These are phyloP conservation scores for Fusarium multiceps DNA, from an alignment of 2,329 filamentous ascomycete species.

Conservation along the genomic window DNA sequence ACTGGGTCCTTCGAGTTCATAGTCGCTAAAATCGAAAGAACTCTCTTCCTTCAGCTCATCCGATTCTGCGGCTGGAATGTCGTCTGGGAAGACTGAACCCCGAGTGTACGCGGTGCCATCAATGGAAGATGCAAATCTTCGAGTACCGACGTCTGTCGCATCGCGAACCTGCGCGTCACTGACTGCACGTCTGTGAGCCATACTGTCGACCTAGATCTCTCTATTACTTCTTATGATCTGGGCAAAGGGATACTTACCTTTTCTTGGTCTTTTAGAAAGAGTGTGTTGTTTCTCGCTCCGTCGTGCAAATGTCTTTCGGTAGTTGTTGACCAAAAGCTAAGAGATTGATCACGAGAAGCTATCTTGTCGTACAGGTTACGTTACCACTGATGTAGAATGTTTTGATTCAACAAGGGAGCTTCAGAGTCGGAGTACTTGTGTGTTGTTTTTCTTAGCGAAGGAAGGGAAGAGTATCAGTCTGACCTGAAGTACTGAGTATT, in stretches of 20 bases:
- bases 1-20: conserved; percentile 17
- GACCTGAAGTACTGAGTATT: neutral
- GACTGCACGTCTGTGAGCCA: conserved; percentile 18
- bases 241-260: conserved; percentile 21
- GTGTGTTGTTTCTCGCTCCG: neutral
- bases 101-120: conserved; percentile 6
- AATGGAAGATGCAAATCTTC: conserved; percentile 6
- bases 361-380: conserved; percentile 39
- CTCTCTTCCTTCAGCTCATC: conserved; percentile 14
- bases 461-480: conserved; percentile 2
- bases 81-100: neutral
- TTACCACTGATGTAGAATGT: conserved; percentile 14
- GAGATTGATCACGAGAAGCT: conserved; percentile 37
- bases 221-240: conserved; percentile 28
- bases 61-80: neutral
- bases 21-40: neutral
- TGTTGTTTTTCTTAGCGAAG: neutral
- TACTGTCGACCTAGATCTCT: conserved; percentile 14
- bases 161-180: conserved; percentile 12
- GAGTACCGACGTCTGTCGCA: neutral
- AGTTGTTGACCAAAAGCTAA: conserved; percentile 17
- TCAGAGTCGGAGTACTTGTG: conserved; percentile 15
- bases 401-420: conserved; percentile 12
- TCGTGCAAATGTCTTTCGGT: conserved; percentile 32
- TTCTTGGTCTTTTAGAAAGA: neutral